Evolutionary conservation across 805 yeast species (phyloP), one percentile per base, ranked within the genome.

Genomic region (Saccharomycopsis fermentans): DNA sequence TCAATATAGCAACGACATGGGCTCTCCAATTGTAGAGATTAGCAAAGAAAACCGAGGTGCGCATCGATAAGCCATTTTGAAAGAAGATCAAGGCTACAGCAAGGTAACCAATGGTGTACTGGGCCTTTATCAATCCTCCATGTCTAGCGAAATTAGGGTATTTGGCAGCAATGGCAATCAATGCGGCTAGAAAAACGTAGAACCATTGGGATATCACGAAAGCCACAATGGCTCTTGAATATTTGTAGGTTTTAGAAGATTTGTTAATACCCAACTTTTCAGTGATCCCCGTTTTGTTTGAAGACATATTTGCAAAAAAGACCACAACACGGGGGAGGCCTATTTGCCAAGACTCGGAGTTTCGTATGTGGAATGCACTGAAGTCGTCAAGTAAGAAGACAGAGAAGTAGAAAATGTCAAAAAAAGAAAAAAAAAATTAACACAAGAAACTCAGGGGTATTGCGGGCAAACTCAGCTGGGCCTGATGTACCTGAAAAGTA

Each of bases 41-140:
- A n/a, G 71, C 72, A 68, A 82, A 57, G 54, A 90, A 73, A 32
- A 80, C 81, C 48, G 72, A 76, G 0, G 94, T 81, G 52, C 82
- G 75, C 84, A 90, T 90, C 34, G 89, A 81, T 29, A 90, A 70
- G 0, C 96, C 97, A 54, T 90, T 84, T 36, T 88, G 82, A 48
- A 90, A 73, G 72, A 90, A 90, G 60, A 90, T 90, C 52, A 87
- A 72, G 0, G 95, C 96, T 17, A 90, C 96, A 0, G 95, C 95
- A 37, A 90, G 89, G 67, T 90, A 90, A 12, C 85, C 86, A 36
- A 90, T 87, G 51, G 88, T 74, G 68, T 87, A 89, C 68, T 90
- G 82, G 4, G 84, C 91, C 61, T 78, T 74, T 39, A 90, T 81
- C 16, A 82, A 74, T 1, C 96, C 97, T 16, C 89, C 92, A 63